Conservation (phyloP, 148 eudicot species). For the Camellia sinensis region DNA sequence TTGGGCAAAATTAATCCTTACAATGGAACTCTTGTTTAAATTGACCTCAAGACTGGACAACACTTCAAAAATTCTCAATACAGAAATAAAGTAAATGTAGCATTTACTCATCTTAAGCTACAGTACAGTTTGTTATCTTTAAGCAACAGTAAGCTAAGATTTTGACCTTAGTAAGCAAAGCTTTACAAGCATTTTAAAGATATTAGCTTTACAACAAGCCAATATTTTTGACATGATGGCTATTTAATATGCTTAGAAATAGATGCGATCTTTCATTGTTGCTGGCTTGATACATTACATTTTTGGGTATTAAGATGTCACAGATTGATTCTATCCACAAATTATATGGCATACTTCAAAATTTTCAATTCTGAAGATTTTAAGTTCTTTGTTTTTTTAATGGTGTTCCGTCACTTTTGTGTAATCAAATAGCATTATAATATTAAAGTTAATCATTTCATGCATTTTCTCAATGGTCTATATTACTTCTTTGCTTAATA, state of each 20-base stretch:
- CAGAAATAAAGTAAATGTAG: too few species aligned
- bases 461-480: not conserved
- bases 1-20: too few species aligned
- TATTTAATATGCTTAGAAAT: not conserved
- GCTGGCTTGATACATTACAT: not conserved
- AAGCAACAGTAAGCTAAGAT: not conserved
- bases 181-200: not conserved
- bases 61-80: too few species aligned
- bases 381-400: not conserved
- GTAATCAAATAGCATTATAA: not conserved
- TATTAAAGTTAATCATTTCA: not conserved
- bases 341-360: not conserved
- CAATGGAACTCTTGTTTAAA: too few species aligned
- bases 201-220: not conserved
- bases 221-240: not conserved
- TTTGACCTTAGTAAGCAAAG: not conserved
- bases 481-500: conserved; percentile 2
- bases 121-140: too few species aligned
- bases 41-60: too few species aligned
- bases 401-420: not conserved
- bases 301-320: not conserved
- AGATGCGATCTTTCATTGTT: not conserved
- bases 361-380: not conserved
- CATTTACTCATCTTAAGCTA: too few species aligned
- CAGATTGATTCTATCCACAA: not conserved